A percentile compares a stretch with the other conserved stretches of the same genome.
These are phyloP conservation scores for Sparassis latifolia DNA, from an alignment of 1,284 basidiomycete species.

Conservation along the genomic window DNA sequence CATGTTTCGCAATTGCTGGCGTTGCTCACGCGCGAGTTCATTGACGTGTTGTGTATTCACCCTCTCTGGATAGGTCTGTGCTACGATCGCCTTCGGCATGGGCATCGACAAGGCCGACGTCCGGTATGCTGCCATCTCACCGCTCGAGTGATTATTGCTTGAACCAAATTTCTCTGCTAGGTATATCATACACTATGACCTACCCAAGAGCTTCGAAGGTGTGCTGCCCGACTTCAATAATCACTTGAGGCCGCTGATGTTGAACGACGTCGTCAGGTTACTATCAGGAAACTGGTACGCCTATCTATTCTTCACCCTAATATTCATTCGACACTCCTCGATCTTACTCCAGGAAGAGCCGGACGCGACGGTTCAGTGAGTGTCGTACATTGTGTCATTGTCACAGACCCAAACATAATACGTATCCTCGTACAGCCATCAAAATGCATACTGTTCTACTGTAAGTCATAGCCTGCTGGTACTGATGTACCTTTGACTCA, in stretches of 20 bases:
- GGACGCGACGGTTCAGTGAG: slow-evolving; percentile 78
- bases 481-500: no score
- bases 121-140: slow-evolving; percentile 37
- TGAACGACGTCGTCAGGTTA: slow-evolving; percentile 44
- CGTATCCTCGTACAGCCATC: slow-evolving; percentile 45
- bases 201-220: slow-evolving; percentile 84
- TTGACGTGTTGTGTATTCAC: background rate
- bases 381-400: slow-evolving; percentile 3
- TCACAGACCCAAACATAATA: background rate
- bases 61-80: slow-evolving; percentile 35
- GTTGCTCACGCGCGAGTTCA: background rate
- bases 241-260: no score
- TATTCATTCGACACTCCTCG: background rate
- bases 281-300: slow-evolving; percentile 82
- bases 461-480: slow-evolving; percentile 32
- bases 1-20: background rate
- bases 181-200: slow-evolving; percentile 73
- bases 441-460: slow-evolving; percentile 79
- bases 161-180: slow-evolving; percentile 23
- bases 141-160: background rate
- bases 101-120: slow-evolving; percentile 85
- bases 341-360: slow-evolving; percentile 50
- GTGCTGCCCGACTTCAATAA: slow-evolving; percentile 6
- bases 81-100: slow-evolving; percentile 81
- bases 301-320: background rate